phyloP scores from a whole-genome alignment of 257 asterid genomes.

The Anisodus acutangulus region DNA sequence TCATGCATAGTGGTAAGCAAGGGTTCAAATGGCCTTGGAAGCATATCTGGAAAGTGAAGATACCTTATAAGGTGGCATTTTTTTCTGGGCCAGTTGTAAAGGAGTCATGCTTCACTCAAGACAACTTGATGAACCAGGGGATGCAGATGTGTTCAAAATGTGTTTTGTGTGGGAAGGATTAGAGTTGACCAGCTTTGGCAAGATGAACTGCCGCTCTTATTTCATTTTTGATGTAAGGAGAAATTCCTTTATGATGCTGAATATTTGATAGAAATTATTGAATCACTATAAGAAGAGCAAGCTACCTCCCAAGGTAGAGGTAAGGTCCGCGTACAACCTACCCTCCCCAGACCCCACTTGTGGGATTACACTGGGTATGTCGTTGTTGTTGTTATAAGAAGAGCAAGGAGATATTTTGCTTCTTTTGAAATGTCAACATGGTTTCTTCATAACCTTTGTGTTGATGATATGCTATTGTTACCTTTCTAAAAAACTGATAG shows the following conservation, averaged over 20 bases:
- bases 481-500: background rate
- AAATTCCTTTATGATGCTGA: background rate
- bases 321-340: no score
- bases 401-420: conserved; percentile 17
- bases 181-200: background rate
- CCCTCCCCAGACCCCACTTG: no score
- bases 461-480: background rate
- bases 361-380: no score
- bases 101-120: background rate
- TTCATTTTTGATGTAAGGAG: background rate
- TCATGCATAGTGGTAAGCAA: background rate
- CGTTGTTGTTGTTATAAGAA: background rate
- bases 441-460: background rate
- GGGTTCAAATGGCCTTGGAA: background rate
- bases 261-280: background rate
- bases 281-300: background rate
- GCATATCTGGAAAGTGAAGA: background rate
- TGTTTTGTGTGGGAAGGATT: background rate
- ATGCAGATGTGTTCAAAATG: conserved; percentile 2
- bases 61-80: background rate
- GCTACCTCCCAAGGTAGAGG: background rate
- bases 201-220: background rate
- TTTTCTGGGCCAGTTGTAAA: background rate
- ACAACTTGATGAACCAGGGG: background rate
- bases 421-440: conserved; percentile 22